Evolutionary conservation across 352 stramenopile species (phyloP).

Genomic region (Pythium phragmiticola): DNA sequence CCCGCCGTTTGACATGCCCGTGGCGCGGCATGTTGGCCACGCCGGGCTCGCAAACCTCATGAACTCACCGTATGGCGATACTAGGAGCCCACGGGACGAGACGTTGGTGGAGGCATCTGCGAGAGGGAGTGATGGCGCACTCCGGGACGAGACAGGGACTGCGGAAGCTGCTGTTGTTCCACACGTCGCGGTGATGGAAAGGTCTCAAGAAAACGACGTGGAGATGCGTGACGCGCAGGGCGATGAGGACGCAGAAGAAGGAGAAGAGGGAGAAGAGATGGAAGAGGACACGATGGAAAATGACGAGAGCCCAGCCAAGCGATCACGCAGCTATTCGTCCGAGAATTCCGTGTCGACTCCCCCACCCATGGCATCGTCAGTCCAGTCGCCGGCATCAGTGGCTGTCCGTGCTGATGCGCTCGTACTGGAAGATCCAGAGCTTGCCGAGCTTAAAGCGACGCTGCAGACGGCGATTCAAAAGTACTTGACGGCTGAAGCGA

Average conservation of each 20-base stretch:
- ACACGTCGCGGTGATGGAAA: conserved; percentile 3
- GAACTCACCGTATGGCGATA: conserved; percentile 41
- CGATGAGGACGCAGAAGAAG: neutral
- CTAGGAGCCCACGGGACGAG: neutral
- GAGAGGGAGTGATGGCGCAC: neutral
- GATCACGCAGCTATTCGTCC: conserved; percentile 12
- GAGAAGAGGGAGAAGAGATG: conserved; percentile 8
- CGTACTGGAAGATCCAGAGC: conserved; percentile 35
- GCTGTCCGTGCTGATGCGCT: conserved; percentile 32
- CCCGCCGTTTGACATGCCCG: conserved; percentile 9
- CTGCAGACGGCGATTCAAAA: conserved; percentile 37
- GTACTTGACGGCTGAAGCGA: conserved; percentile 27
- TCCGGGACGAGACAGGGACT: neutral
- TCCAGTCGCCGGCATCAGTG: conserved; percentile 20
- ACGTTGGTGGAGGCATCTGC: neutral
- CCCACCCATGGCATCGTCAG: conserved; percentile 3
- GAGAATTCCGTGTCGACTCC: conserved; percentile 14
- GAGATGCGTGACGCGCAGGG: neutral
- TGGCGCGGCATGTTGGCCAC: conserved; percentile 34
- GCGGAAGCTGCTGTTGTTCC: neutral
- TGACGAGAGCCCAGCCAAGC: conserved; percentile 11
- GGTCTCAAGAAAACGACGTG: conserved; percentile 4
- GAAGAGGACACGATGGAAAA: conserved; percentile 7
- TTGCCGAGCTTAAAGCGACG: conserved; percentile 43
- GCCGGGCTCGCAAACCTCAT: conserved; percentile 56